phyloP scores from a whole-genome alignment of 2,329 filamentous ascomycete genomes.

The Nigrospora sphaerica region DNA sequence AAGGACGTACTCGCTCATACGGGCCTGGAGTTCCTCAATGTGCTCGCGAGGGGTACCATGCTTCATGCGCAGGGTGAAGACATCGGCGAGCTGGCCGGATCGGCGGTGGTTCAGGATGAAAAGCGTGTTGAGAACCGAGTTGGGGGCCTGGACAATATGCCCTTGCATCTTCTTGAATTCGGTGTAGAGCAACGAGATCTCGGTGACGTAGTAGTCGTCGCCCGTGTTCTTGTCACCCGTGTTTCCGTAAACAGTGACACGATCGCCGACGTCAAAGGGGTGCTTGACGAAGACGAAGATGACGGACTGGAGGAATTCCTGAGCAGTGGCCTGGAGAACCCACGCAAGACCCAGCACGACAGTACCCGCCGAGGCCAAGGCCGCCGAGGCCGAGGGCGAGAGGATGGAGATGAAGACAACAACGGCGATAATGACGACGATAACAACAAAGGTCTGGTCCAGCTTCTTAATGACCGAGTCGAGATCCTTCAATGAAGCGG shows the following conservation, averaged over 20 bases:
- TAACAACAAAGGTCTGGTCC: conserved; percentile 80
- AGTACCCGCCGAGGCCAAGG: conserved; percentile 83
- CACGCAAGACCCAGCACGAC: conserved; percentile 84
- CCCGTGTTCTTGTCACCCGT: conserved; percentile 71
- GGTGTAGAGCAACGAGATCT: conserved; percentile 87
- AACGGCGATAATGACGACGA: conserved; percentile 72
- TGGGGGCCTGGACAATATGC: conserved; percentile 90
- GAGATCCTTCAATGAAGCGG: conserved; percentile 87
- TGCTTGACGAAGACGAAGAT: conserved; percentile 98
- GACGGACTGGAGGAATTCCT: conserved; percentile 89
- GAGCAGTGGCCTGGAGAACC: conserved; percentile 86
- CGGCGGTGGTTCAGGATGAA: conserved; percentile 95
- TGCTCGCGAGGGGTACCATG: conserved; percentile 78
- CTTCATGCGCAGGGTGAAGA: conserved; percentile 74
- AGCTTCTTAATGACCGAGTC: conserved; percentile 90
- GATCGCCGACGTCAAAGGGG: conserved; percentile 91
- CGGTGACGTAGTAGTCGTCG: conserved; percentile 94
- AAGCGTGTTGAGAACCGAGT: conserved; percentile 84
- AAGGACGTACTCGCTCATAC: conserved; percentile 75
- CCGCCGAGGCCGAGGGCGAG: conserved; percentile 82
- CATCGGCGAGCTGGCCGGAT: conserved; percentile 81
- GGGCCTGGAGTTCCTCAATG: conserved; percentile 73
- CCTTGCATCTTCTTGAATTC: conserved; percentile 99
- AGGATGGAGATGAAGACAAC: conserved; percentile 86
- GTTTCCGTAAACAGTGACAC: conserved; percentile 86